Percentiles rank a stretch among this genome's conserved stretches.
Evolutionary conservation across 129 eudicot species (phyloP).

Genomic region (Scalesia atractyloides): DNA sequence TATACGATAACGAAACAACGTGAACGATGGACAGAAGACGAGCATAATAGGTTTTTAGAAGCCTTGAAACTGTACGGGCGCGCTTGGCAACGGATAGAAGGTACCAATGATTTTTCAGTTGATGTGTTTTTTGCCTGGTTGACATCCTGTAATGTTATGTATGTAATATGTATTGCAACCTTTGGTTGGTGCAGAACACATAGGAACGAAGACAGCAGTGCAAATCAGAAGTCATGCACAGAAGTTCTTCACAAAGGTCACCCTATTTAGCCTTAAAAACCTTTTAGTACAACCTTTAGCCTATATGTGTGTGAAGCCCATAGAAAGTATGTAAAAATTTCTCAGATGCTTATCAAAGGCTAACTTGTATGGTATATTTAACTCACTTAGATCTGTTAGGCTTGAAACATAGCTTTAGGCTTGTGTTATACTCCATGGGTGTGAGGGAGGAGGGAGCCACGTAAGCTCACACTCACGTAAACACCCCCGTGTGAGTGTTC

Average conservation of each 20-base stretch:
- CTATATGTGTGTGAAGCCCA: too few relatives aligned
- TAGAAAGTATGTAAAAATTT: too few relatives aligned
- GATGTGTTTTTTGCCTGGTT: not conserved
- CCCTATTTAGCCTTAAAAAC: too few relatives aligned
- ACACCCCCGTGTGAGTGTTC: not conserved
- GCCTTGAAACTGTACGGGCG: conserved; percentile 97
- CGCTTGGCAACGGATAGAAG: conserved; percentile 99
- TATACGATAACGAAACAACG: conserved; percentile 98
- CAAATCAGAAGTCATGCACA: not conserved
- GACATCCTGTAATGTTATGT: too few relatives aligned
- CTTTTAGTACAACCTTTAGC: too few relatives aligned
- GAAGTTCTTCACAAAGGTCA: not conserved
- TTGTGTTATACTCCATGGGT: not conserved
- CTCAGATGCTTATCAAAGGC: too few relatives aligned
- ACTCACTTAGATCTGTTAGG: too few relatives aligned
- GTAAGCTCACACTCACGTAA: not conserved
- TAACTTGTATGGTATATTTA: too few relatives aligned
- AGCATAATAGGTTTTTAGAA: conserved; percentile 92
- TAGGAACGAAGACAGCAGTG: not conserved
- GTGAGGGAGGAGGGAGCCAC: not conserved
- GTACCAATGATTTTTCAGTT: conserved; percentile 34
- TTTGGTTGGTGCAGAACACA: not conserved
- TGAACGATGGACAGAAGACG: conserved; percentile 99
- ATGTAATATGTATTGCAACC: too few relatives aligned
- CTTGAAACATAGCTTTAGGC: too few relatives aligned